These are phyloP conservation scores for Trichoderma asperelloides DNA, from an alignment of 495 filamentous ascomycete genomes.

Conservation along the genomic window DNA sequence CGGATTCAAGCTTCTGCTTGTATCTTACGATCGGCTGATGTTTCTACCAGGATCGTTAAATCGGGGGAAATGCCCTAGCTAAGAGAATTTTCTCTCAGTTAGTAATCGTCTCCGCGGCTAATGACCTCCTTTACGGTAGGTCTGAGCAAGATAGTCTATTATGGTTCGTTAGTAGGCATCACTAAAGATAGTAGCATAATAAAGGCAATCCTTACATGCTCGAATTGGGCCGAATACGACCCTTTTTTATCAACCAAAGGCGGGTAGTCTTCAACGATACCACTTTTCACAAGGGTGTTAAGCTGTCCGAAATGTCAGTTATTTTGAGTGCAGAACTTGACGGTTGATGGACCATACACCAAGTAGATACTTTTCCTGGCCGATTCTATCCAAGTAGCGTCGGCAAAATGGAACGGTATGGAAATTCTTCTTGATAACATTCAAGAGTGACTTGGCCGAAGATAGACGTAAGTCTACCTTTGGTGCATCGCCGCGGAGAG, in stretches of 20 bases:
- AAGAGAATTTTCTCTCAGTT: neutral
- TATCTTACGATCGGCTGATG: neutral
- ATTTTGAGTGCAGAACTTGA: neutral
- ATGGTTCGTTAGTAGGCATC: slow-evolving; percentile 12
- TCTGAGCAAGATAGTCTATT: slow-evolving; percentile 72
- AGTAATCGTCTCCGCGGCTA: slow-evolving; percentile 86
- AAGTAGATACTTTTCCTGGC: slow-evolving; percentile 79
- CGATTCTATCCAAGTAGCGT: slow-evolving; percentile 75
- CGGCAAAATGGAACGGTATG: slow-evolving; percentile 79
- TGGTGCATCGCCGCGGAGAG: slow-evolving; percentile 51
- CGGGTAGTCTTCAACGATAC: slow-evolving; percentile 84
- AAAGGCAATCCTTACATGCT: slow-evolving; percentile 60
- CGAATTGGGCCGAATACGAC: slow-evolving; percentile 87
- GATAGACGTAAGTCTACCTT: slow-evolving; percentile 58
- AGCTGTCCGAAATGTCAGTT: slow-evolving; percentile 28
- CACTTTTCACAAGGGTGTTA: slow-evolving; percentile 54
- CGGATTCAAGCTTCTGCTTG: neutral
- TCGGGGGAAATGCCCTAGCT: neutral
- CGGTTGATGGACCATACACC: slow-evolving; percentile 48
- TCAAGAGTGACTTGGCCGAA: slow-evolving; percentile 73
- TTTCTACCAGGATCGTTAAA: neutral
- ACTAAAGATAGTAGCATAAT: slow-evolving; percentile 3
- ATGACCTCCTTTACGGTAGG: slow-evolving; percentile 89
- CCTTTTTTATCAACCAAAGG: slow-evolving; percentile 88
- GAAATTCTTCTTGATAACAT: slow-evolving; percentile 89